Evolutionary conservation across 768 basidiomycete genomes (phyloP), one percentile per base, ranked within the genome.

Genomic region (Russula emetica): DNA sequence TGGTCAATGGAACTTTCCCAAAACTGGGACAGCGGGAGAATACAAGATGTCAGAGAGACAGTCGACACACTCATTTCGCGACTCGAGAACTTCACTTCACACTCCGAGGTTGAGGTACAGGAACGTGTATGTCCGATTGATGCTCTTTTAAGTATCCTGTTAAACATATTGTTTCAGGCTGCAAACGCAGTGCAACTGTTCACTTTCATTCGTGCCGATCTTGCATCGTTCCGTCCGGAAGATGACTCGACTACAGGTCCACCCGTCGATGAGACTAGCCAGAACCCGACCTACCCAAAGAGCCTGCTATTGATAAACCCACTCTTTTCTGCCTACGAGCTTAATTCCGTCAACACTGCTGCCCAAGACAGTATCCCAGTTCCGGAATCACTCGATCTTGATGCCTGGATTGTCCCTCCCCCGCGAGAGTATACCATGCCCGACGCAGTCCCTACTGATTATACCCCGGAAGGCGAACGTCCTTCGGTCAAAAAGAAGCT

Each of bases 351-450:
- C 42, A 94, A 88, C 8, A 66, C 76, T 1, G 77, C 78, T 60
- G 96, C 96, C 3, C 96, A 98, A 76, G 83, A 80, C 5, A 87
- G 85, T 63, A 88, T 98, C 0, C 82, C 83, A 6, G 69, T 92
- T 2, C 97, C 97, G 0, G 89, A 90, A 3, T 94, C 87, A 1
- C 76, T 98, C 36, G 86, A 98, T 74, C 80, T 98, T 5, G 92
- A 97, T 66, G 75, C 79, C 0, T 94, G 92, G 85, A 87, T 97
- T 60, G 84, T 94, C 4, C 83, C 89, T 2, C 86, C 85, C 10
- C 78, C 76, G 60, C 74, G 74, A 53, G 74, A 72, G 3, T 78
- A 81, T 57, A 71, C 63, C 44, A 60, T 66, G 20, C 66, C 67
- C 10, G 71, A 75, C 13, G 72, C 70, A 11, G 68, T 70, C 2